phyloP scores from a whole-genome alignment of 768 basidiomycete species.

The Tulasnella sp. region DNA sequence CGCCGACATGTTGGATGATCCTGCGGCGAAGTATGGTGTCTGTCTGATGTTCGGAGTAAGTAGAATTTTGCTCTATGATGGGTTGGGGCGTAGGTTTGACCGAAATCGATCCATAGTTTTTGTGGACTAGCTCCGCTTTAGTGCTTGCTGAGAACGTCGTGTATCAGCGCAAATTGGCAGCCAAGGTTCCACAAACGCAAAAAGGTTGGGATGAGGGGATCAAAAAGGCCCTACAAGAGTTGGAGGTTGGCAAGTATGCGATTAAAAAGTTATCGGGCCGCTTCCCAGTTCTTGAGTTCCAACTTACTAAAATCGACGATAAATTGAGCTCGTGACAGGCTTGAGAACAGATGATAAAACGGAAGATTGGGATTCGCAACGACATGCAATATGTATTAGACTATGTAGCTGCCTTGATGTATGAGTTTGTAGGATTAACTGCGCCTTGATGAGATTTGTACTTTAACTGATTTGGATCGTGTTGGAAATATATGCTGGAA shows the following conservation, averaged over 20 bases:
- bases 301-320: not conserved
- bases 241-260: not conserved
- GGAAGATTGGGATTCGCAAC: too few species aligned
- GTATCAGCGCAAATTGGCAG: not conserved
- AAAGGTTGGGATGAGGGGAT: too few species aligned
- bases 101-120: not conserved
- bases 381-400: too few species aligned
- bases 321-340: too few species aligned
- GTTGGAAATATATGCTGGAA: too few species aligned
- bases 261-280: not conserved
- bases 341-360: too few species aligned
- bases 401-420: too few species aligned
- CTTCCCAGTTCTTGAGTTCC: slow-evolving; percentile 2
- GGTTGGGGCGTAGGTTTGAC: not conserved
- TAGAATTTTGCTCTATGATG: not conserved
- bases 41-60: slow-evolving; percentile 10
- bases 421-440: too few species aligned
- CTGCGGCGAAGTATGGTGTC: slow-evolving; percentile 7
- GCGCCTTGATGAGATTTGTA: too few species aligned
- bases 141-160: not conserved
- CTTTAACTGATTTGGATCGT: too few species aligned
- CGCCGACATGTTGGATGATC: not conserved
- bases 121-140: slow-evolving; percentile 9
- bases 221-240: not conserved
- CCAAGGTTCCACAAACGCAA: too few species aligned